These are phyloP conservation scores for Jatropha podagrica DNA, from an alignment of 441 rosid genomes.

Conservation along the genomic window DNA sequence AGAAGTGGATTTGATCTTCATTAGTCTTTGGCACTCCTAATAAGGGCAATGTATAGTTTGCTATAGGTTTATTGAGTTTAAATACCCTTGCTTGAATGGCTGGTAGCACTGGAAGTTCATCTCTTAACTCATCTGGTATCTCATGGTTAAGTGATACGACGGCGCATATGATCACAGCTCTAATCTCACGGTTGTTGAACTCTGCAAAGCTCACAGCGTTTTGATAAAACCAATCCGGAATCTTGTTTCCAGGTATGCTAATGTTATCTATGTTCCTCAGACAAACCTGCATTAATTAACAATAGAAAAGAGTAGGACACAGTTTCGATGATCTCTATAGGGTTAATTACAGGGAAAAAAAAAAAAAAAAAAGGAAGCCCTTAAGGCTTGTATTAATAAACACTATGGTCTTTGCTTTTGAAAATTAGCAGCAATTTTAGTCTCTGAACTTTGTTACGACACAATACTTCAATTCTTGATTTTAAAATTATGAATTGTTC, in stretches of 20 bases:
- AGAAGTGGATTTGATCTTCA: slow-evolving; percentile 50
- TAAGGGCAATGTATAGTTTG: slow-evolving; percentile 28
- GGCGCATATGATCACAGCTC: slow-evolving; percentile 44
- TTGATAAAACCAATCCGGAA: slow-evolving; percentile 56
- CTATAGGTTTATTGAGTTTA: not conserved
- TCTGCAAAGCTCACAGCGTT: slow-evolving; percentile 31
- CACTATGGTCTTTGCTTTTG: no score
- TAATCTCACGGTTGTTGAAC: slow-evolving; percentile 37
- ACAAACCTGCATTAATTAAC: slow-evolving; percentile 33
- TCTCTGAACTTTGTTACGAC: no score
- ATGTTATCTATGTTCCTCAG: slow-evolving; percentile 40
- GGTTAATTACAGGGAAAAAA: no score
- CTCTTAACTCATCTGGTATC: slow-evolving; percentile 28
- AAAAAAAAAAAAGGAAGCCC: no score
- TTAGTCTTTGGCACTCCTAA: slow-evolving; percentile 45
- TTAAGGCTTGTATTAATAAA: no score
- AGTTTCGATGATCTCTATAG: no score
- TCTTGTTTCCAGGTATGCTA: slow-evolving; percentile 53
- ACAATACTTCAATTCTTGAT: no score
- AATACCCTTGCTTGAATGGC: slow-evolving; percentile 43
- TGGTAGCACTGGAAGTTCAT: slow-evolving; percentile 30
- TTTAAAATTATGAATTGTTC: no score
- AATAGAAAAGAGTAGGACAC: not conserved
- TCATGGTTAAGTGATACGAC: slow-evolving; percentile 44
- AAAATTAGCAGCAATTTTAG: no score